Evolutionary conservation across 192 early-diverging fungal genomes (phyloP), one percentile per base, ranked within the genome.

Genomic region (Coemansia sp.): DNA sequence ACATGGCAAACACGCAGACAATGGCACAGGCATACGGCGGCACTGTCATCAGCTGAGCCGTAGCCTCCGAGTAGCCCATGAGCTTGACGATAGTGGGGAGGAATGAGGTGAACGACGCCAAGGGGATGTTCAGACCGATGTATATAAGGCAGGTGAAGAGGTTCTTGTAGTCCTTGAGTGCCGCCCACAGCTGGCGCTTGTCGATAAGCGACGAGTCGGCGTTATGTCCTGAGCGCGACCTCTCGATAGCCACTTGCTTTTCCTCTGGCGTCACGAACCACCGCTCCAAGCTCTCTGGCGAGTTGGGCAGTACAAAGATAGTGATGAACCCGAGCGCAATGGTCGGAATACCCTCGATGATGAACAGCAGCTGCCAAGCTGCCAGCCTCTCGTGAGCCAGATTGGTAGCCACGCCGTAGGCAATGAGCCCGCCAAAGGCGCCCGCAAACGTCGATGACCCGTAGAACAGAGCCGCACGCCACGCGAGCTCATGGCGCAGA

Each of bases 341-440:
- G 0, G 87, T 89, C 3, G 88, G 87, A 16, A 87, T 61, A 12
- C 86, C 85, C 70, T 91, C 88, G 16, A 89, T 73, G 13, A 94
- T 85, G 67, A 93, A 93, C 26, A 93, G 68, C 79, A 89, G 85
- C 62, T 86, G 79, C 91, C 91, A 92, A 2, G 87, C 84, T 26
- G 85, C 81, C 25, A 89, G 66, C 21, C 67, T 77, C 47, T 81
- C 78, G 25, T 68, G 65, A 8, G 86, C 82, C 38, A 85, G 65
- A 18, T 89, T 84, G 3, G 68, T 77, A 0, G 83, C 63, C 36
- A 91, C 82, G 31, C 83, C 91, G 59, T 90, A 90, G 5, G 89
- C 91, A 38, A 91, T 75, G 0, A 89, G 82, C n/a, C 89, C 91
- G 31, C 88, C 89, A 63, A 91, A 86, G 0, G 90, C 89, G 0